Evolutionary conservation across 148 eudicot species (phyloP), one percentile per base, ranked within the genome.

Genomic region (Cornus controversa): DNA sequence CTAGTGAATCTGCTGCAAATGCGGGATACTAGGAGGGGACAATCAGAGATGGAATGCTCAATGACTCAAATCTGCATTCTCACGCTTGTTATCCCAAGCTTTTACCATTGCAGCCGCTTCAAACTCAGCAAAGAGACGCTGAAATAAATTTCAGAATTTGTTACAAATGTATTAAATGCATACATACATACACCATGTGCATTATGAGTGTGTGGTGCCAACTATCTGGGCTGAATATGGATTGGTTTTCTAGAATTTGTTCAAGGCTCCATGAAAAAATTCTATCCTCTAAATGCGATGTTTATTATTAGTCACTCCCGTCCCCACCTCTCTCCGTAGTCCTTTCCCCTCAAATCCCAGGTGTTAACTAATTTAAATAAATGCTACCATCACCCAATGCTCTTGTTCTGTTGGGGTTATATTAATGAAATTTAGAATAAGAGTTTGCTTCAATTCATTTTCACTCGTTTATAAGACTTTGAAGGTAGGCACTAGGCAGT

Each of bases 361-460:
- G 7, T 47, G 37, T 27, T 6, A 66, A 31, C 18, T 29, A 28
- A 16, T 29, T 29, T 2, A 29, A 13, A 7, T 29, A 13, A 1
- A 37, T 22, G 36, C 26, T 36, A 9, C 26, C 34, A n/a, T 62
- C 53, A 13, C 36, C 50, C 3, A 15, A 23, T 62, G 16, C 29
- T 23, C 29, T 31, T 58, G 31, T 74, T 62, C 54, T 36, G 23
- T 62, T 25, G 20, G 57, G 3, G 16, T 37, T 74, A 50, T 3
- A 8, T 63, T 60, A 22, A 63, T 74, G 16, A 60, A 60, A n/a
- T n/a, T n/a, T n/a, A n/a, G n/a, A n/a, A n/a, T n/a, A n/a, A n/a
- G n/a, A n/a, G n/a, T n/a, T n/a, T n/a, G n/a, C n/a, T 34, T 63
- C 66, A 34, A 10, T 72, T 73, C 47, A 58, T 26, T 74, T 13